These are phyloP conservation scores for Mortierella alpina DNA, from an alignment of 192 early-diverging fungal genomes.

Conservation along the genomic window DNA sequence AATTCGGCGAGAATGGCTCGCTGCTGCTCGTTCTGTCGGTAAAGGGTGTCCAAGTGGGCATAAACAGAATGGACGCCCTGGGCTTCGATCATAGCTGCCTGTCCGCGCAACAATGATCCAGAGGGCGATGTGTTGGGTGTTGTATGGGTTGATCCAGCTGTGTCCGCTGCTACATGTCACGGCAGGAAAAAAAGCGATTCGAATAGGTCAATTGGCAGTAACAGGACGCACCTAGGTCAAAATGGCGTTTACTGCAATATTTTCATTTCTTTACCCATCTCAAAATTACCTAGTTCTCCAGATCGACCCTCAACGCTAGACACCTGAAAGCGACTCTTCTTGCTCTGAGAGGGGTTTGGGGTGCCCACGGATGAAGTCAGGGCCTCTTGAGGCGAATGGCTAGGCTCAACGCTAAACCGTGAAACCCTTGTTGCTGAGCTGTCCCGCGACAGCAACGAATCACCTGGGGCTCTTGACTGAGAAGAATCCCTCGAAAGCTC, in stretches of 20 bases:
- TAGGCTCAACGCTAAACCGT: conserved; percentile 18
- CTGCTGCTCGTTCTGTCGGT: conserved; percentile 58
- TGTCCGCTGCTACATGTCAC: conserved; percentile 5
- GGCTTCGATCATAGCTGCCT: conserved; percentile 24
- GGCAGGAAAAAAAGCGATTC: background rate
- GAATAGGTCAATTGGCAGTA: background rate
- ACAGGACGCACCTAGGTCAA: background rate
- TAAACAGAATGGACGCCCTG: background rate
- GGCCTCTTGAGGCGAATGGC: conserved; percentile 2
- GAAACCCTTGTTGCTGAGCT: conserved; percentile 20
- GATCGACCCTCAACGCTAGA: conserved; percentile 16
- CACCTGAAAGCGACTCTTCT: conserved; percentile 27
- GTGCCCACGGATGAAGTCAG: background rate
- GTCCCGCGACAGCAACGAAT: conserved; percentile 12
- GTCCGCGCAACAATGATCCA: conserved; percentile 43
- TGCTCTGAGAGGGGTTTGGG: conserved; percentile 9
- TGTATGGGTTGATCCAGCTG: conserved; percentile 24
- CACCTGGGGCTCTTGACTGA: conserved; percentile 14
- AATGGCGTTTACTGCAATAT: background rate
- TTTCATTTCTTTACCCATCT: background rate
- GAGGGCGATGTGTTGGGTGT: conserved; percentile 52
- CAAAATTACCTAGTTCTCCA: background rate
- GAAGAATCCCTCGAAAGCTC: conserved; percentile 13
- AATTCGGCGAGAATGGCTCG: conserved; percentile 49
- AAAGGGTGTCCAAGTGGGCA: conserved; percentile 46